Conservation (phyloP, 2,329 filamentous ascomycete genomes). For the Aspergillus spinulosporus region DNA sequence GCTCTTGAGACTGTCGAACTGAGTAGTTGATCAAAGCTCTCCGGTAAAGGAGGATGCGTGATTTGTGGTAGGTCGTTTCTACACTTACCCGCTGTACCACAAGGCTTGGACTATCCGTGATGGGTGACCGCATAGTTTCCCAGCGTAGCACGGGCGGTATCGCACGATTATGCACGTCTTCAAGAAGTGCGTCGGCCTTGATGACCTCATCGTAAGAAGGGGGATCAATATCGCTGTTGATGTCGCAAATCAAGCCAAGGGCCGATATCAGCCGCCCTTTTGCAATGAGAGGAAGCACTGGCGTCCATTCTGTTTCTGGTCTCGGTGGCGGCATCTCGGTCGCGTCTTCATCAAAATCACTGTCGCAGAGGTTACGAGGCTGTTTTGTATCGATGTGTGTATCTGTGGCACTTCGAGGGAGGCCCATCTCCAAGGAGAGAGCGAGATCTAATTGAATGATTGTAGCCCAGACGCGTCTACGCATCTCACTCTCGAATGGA, state of each 20-base stretch:
- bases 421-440: conserved; percentile 1
- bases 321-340: not conserved
- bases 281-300: not conserved
- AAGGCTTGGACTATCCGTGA: not conserved
- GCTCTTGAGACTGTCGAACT: not conserved
- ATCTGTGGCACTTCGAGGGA: not conserved
- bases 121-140: not conserved
- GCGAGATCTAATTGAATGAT: not conserved
- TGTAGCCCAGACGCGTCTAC: not conserved
- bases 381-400: too few relatives aligned
- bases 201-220: not conserved
- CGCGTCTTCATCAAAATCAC: not conserved
- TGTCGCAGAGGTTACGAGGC: not conserved
- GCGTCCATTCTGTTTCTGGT: conserved; percentile 4
- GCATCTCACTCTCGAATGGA: not conserved
- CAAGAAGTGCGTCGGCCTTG: not conserved
- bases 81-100: not conserved
- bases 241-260: not conserved
- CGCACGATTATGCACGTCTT: not conserved
- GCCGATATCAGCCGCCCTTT: not conserved
- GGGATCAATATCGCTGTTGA: not conserved
- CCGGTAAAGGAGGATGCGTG: conserved; percentile 3
- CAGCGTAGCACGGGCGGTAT: not conserved
- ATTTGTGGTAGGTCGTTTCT: conserved; percentile 2
- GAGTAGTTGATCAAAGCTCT: not conserved